Percentiles rank a stretch among this genome's conserved stretches.
phyloP scores from a whole-genome alignment of 2,329 filamentous ascomycete genomes.

The Alternaria solani region DNA sequence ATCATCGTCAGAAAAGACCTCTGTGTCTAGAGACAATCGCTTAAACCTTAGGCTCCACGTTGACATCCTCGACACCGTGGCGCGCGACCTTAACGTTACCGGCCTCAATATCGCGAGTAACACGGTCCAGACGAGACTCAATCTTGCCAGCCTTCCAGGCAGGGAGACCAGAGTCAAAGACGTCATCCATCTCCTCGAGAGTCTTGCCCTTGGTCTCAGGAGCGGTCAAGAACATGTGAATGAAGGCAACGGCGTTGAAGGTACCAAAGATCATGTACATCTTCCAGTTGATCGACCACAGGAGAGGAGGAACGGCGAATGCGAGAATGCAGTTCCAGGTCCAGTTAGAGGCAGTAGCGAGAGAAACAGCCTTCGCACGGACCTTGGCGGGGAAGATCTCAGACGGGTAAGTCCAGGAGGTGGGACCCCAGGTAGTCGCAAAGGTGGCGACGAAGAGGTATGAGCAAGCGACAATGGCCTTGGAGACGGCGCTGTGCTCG shows the following conservation, averaged over 20 bases:
- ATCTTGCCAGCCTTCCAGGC: slow-evolving; percentile 45
- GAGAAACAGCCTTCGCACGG: slow-evolving; percentile 52
- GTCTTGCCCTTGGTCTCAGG: slow-evolving; percentile 54
- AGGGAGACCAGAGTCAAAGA: slow-evolving; percentile 49
- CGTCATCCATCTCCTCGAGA: slow-evolving; percentile 53
- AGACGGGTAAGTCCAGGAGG: slow-evolving; percentile 49
- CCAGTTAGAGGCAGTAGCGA: slow-evolving; percentile 52
- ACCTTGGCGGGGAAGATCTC: slow-evolving; percentile 53
- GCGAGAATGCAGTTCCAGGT: slow-evolving; percentile 52
- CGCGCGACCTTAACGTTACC: slow-evolving; percentile 43
- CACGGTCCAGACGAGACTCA: slow-evolving; percentile 46
- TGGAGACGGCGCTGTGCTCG: slow-evolving; percentile 61
- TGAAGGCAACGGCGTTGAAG: slow-evolving; percentile 49
- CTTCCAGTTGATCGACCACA: slow-evolving; percentile 54
- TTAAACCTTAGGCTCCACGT: slow-evolving; percentile 31
- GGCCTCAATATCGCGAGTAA: slow-evolving; percentile 48
- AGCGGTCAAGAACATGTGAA: slow-evolving; percentile 52
- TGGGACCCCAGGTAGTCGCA: slow-evolving; percentile 53
- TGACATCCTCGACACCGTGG: slow-evolving; percentile 20
- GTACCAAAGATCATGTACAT: slow-evolving; percentile 54
- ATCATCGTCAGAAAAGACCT: not conserved
- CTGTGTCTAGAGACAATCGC: not conserved
- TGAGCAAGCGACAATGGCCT: slow-evolving; percentile 60
- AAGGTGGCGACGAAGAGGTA: slow-evolving; percentile 57
- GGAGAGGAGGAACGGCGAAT: slow-evolving; percentile 52